Percentiles rank a stretch among this genome's conserved stretches.
Conservation (phyloP, 2,329 filamentous ascomycete species). For the Beauveria sp. region DNA sequence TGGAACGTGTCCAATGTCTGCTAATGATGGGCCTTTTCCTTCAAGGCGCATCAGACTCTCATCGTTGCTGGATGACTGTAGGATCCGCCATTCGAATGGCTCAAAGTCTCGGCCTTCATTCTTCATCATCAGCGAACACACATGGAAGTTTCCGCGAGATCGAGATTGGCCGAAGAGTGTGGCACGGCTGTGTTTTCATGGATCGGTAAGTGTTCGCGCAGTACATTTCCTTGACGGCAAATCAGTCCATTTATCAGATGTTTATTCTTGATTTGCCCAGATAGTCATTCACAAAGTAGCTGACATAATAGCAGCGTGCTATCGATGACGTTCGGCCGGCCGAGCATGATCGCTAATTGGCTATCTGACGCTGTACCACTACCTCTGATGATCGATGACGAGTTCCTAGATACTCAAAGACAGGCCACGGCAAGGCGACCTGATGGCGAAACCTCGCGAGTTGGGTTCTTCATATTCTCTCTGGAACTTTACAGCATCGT, state of each 20-base stretch:
- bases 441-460: not conserved
- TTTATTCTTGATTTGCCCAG: not conserved
- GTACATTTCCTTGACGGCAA: not conserved
- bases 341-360: conserved; percentile 10
- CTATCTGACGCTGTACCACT: not conserved
- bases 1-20: not conserved
- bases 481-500: conserved; percentile 9
- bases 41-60: not conserved
- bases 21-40: not conserved
- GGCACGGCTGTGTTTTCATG: conserved; percentile 13
- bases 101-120: not conserved
- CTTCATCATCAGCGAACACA: not conserved
- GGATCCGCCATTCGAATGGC: not conserved
- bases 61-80: not conserved
- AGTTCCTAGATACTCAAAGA: conserved; percentile 4
- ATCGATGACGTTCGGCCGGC: conserved; percentile 13
- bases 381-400: conserved; percentile 13
- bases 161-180: conserved; percentile 9
- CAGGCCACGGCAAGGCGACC: not conserved
- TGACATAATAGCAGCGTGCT: conserved; percentile 5
- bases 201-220: conserved; percentile 7
- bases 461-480: conserved; percentile 6
- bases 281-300: not conserved
- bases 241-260: not conserved
- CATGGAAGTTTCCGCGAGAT: not conserved